These are phyloP conservation scores for Cordia subcordata DNA, from an alignment of 257 asterid genomes.

Conservation along the genomic window DNA sequence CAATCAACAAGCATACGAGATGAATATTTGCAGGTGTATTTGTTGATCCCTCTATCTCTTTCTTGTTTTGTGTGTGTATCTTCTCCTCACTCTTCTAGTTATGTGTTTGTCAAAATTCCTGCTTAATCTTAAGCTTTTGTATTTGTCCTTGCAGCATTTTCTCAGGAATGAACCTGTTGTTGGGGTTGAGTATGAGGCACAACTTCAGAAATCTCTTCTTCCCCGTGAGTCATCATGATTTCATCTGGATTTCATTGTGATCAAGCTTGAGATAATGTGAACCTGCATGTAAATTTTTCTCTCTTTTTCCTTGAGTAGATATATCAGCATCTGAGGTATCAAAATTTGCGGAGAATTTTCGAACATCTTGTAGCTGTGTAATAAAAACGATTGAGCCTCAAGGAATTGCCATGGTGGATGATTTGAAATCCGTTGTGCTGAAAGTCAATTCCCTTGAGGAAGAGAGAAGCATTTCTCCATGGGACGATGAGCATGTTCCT, in stretches of 20 bases:
- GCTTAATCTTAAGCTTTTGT: slow-evolving; percentile 19
- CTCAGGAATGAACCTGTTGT: slow-evolving; percentile 89
- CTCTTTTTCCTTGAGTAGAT: slow-evolving; percentile 36
- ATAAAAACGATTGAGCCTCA: slow-evolving; percentile 92
- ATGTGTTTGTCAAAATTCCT: slow-evolving; percentile 9
- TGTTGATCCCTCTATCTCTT: slow-evolving; percentile 6
- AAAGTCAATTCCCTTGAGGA: slow-evolving; percentile 68
- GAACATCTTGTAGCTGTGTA: slow-evolving; percentile 69
- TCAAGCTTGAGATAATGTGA: slow-evolving; percentile 2
- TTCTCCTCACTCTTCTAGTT: background rate
- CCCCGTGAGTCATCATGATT: slow-evolving; percentile 55
- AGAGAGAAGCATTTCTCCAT: slow-evolving; percentile 49
- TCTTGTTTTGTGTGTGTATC: background rate
- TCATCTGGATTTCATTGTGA: slow-evolving; percentile 3
- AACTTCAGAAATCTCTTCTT: slow-evolving; percentile 82
- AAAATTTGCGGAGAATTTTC: slow-evolving; percentile 65
- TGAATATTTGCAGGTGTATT: slow-evolving; percentile 76
- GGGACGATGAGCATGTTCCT: slow-evolving; percentile 88
- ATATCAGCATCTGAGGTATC: slow-evolving; percentile 82
- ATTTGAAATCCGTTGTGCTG: slow-evolving; percentile 53
- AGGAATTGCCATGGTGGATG: slow-evolving; percentile 65
- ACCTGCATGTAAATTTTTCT: slow-evolving; percentile 5
- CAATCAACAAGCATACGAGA: slow-evolving; percentile 83
- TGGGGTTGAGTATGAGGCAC: slow-evolving; percentile 90
- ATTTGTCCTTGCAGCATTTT: slow-evolving; percentile 59